phyloP scores from a whole-genome alignment of 169 alveolate genomes.

The Blepharisma undulans region DNA sequence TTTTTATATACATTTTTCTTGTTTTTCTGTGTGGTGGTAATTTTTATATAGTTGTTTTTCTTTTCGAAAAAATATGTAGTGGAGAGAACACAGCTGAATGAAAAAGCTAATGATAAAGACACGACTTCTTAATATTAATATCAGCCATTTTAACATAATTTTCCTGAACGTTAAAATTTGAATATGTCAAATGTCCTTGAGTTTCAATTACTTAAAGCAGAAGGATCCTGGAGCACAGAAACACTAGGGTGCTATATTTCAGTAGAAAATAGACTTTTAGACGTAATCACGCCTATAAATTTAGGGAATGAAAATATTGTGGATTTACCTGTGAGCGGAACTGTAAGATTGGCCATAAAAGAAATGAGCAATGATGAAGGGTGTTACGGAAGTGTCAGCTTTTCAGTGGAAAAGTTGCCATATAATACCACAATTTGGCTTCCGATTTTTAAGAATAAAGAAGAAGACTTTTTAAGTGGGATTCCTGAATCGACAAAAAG shows the following conservation, averaged over 20 bases:
- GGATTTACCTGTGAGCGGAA: neutral
- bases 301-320: neutral
- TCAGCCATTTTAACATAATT: neutral
- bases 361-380: neutral
- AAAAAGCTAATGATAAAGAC: neutral
- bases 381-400: neutral
- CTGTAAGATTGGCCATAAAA: neutral
- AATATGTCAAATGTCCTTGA: neutral
- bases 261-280: neutral
- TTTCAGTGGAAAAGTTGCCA: neutral
- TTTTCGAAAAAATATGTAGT: neutral
- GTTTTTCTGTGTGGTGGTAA: neutral
- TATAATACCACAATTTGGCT: neutral
- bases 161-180: neutral
- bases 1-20: neutral
- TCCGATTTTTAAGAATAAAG: neutral
- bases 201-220: neutral
- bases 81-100: neutral
- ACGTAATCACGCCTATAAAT: neutral
- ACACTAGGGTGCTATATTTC: slow-evolving; percentile 2
- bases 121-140: neutral
- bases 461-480: neutral
- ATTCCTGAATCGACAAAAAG: neutral
- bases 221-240: neutral
- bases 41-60: neutral